A percentile compares a stretch with the other conserved stretches of the same genome.
Conservation (phyloP, 805 yeast species). For the Suhomyces emberorum region DNA sequence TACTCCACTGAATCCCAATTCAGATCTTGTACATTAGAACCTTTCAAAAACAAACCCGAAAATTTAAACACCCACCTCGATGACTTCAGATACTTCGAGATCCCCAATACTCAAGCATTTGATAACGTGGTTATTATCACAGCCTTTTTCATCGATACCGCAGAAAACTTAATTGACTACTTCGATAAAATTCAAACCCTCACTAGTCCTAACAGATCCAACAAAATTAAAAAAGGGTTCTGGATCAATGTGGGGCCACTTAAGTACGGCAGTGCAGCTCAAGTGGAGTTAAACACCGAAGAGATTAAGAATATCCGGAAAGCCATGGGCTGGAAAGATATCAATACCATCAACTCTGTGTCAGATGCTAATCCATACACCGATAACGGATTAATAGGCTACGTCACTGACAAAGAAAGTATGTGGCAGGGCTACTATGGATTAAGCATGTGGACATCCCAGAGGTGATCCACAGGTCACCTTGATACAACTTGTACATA, state of each 20-base stretch:
- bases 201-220: slow-evolving; percentile 22
- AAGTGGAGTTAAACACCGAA: slow-evolving; percentile 68
- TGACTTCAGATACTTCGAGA: slow-evolving; percentile 59
- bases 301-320: slow-evolving; percentile 57
- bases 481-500: no score
- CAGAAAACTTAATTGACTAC: slow-evolving; percentile 78
- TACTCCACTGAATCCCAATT: slow-evolving; percentile 45
- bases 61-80: slow-evolving; percentile 51
- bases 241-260: slow-evolving; percentile 95
- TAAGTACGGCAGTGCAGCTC: slow-evolving; percentile 84
- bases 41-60: slow-evolving; percentile 35
- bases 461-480: no score
- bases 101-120: slow-evolving; percentile 24
- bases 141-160: slow-evolving; percentile 87
- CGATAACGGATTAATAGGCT: slow-evolving; percentile 47
- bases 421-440: slow-evolving; percentile 81
- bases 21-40: slow-evolving; percentile 36
- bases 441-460: slow-evolving; percentile 53
- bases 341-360: slow-evolving; percentile 12
- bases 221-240: slow-evolving; percentile 41
- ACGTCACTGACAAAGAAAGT: slow-evolving; percentile 61
- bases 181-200: slow-evolving; percentile 58
- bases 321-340: slow-evolving; percentile 62
- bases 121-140: slow-evolving; percentile 57
- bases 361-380: slow-evolving; percentile 9